Base-by-base conservation (phyloP, 129 eudicot species). In the Calendula officinalis region DNA sequence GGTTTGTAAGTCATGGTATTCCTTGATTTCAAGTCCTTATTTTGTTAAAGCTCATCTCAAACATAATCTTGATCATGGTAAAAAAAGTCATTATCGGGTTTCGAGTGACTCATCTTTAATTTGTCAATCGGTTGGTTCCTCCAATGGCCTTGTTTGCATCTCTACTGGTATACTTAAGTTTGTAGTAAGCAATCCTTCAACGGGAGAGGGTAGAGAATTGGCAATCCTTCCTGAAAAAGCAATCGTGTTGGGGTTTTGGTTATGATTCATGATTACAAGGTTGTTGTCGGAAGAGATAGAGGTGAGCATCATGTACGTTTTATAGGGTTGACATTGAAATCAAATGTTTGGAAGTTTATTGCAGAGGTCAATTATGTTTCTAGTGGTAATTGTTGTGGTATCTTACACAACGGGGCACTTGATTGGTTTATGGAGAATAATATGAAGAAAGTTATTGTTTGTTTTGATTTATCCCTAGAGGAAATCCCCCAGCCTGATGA, bases 221-320 rank as follows among this genome's bases (percentile, higher is more conserved):
- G 12, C 30, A 51, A 9, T 12, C 11, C 56, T 51, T 51, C 56
- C 56, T 27, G 16, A 51, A 32, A 4, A 7, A 3, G 1, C 7
- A 16, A 22, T 8, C 22, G 8, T 16, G 56, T 51, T 51, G 56
- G 56, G 56, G 56, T 51, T 17, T 17, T 51, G 56, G 56, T 51
- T 51, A 51, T 51, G 56, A 51, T 51, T 51, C 56, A 22, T 51
- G 56, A 51, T 51, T 51, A 51, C 56, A 51, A 51, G 56, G 12
- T 17, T 17, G 56, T 51, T 51, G 56, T 51, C 56, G 36, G 36
- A 17, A 4, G 4, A 10, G 22, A 51, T 51, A 11, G 8, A 51
- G 27, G 10, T 6, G 10, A 17, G 2, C 56, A 51, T 51, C 56
- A 51, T 12, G 8, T 22, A 5, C 27, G 22, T 4, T 51, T 51